These are phyloP conservation scores for Phytophthora kernoviae DNA, from an alignment of 352 stramenopile species.

Conservation along the genomic window DNA sequence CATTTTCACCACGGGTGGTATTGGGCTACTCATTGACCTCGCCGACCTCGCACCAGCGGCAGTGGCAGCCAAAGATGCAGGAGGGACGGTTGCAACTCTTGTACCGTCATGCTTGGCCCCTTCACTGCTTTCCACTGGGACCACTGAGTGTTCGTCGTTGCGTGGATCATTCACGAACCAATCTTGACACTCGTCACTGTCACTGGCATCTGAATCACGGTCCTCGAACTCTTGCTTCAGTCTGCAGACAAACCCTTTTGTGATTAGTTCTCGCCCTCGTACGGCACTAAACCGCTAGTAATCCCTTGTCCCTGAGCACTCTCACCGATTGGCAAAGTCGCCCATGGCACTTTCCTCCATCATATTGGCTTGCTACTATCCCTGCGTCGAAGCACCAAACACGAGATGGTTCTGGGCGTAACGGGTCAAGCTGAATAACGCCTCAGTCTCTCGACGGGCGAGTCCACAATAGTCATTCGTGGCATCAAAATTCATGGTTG, in stretches of 20 bases:
- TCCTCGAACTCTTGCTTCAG: conserved; percentile 80
- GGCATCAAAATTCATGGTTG: neutral
- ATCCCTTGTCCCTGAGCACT: neutral
- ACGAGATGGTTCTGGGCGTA: conserved; percentile 14
- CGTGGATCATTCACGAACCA: conserved; percentile 84
- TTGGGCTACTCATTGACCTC: conserved; percentile 23
- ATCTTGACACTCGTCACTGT: conserved; percentile 67
- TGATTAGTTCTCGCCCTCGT: neutral
- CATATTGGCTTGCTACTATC: conserved; percentile 22
- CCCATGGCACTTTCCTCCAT: conserved; percentile 59
- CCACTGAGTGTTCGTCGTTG: conserved; percentile 30
- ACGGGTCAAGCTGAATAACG: conserved; percentile 23
- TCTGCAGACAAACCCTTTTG: conserved; percentile 12
- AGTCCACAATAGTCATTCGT: neutral
- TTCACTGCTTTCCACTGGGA: conserved; percentile 32
- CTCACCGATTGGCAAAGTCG: conserved; percentile 64
- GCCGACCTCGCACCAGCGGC: neutral
- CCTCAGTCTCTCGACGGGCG: neutral
- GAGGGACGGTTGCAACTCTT: conserved; percentile 9
- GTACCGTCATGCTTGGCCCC: conserved; percentile 18
- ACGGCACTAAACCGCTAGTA: neutral
- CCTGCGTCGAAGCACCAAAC: neutral
- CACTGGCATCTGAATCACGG: conserved; percentile 50
- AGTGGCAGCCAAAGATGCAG: neutral
- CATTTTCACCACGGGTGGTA: conserved; percentile 23